Percentiles rank a stretch among this genome's conserved stretches.
Evolutionary conservation across 2,329 filamentous ascomycete species (phyloP).

Genomic region (Parastagonospora avenae): DNA sequence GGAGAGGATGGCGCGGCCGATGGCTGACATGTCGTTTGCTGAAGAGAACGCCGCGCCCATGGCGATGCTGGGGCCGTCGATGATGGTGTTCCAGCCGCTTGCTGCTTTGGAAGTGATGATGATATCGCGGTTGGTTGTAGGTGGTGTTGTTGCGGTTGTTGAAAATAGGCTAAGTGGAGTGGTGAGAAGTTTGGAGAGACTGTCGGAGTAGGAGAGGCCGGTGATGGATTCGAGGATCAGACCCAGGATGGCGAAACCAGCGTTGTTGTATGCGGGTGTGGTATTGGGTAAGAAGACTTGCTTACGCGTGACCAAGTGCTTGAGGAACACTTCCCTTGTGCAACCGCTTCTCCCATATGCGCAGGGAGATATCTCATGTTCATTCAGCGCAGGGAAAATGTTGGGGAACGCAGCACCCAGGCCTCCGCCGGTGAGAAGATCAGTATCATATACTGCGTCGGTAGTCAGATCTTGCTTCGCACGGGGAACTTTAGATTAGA

Average conservation of each 20-base stretch:
- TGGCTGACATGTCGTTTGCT: slow-evolving; percentile 42
- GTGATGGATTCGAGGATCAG: slow-evolving; percentile 54
- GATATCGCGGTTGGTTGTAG: slow-evolving; percentile 3
- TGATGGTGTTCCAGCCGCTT: slow-evolving; percentile 5
- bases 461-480: not conserved
- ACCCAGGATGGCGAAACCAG: slow-evolving; percentile 53
- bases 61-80: slow-evolving; percentile 6
- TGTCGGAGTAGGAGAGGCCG: slow-evolving; percentile 46
- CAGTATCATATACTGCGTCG: slow-evolving; percentile 2
- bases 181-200: slow-evolving; percentile 50
- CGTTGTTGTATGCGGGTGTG: slow-evolving; percentile 57
- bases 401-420: slow-evolving; percentile 8
- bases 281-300: slow-evolving; percentile 53
- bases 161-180: slow-evolving; percentile 51
- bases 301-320: slow-evolving; percentile 1
- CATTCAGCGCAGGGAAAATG: slow-evolving; percentile 4
- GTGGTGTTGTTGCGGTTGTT: slow-evolving; percentile 43
- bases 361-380: slow-evolving; percentile 10
- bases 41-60: slow-evolving; percentile 44
- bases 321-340: slow-evolving; percentile 6
- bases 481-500: not conserved
- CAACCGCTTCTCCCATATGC: slow-evolving; percentile 4
- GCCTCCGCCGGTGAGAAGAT: slow-evolving; percentile 3
- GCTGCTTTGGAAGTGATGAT: slow-evolving; percentile 6
- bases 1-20: slow-evolving; percentile 49